Evolutionary conservation across 768 basidiomycete species (phyloP).

Genomic region (Boletus speciosus): DNA sequence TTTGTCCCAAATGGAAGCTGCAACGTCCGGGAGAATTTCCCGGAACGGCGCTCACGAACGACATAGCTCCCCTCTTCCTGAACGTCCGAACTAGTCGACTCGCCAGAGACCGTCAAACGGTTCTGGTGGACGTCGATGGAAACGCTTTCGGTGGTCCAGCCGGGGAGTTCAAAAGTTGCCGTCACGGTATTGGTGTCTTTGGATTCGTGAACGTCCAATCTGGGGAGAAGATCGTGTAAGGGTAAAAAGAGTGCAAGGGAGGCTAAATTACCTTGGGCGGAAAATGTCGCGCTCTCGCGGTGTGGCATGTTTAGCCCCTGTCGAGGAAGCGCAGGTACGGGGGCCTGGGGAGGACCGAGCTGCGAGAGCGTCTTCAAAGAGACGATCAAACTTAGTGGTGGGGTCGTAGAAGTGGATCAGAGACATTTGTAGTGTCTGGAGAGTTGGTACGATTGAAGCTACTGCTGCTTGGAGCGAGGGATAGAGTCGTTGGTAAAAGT

Average conservation of each 20-base stretch:
- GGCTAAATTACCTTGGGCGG: constrained; percentile 20
- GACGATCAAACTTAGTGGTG: not conserved
- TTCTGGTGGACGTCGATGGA: constrained; percentile 46
- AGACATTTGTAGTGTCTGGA: not conserved
- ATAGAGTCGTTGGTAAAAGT: not conserved
- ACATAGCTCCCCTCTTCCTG: constrained; percentile 38
- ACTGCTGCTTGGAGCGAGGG: not conserved
- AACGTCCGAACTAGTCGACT: constrained; percentile 32
- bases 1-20: constrained; percentile 45
- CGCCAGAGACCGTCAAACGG: constrained; percentile 46
- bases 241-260: not conserved
- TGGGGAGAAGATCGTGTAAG: constrained; percentile 2
- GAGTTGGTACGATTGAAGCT: not conserved
- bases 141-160: constrained; percentile 47
- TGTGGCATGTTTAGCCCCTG: not conserved
- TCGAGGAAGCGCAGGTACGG: not conserved
- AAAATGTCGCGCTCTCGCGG: not conserved
- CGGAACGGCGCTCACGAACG: constrained; percentile 44
- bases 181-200: constrained; percentile 41
- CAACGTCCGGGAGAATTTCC: constrained; percentile 45
- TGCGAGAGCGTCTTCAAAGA: constrained; percentile 22
- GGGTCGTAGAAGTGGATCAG: not conserved
- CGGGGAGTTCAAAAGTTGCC: constrained; percentile 55
- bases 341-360: constrained; percentile 6
- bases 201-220: constrained; percentile 48